Evolutionary conservation across 768 basidiomycete genomes (phyloP), one percentile per base, ranked within the genome.

Genomic region (Leucosporidium creatinivorum): DNA sequence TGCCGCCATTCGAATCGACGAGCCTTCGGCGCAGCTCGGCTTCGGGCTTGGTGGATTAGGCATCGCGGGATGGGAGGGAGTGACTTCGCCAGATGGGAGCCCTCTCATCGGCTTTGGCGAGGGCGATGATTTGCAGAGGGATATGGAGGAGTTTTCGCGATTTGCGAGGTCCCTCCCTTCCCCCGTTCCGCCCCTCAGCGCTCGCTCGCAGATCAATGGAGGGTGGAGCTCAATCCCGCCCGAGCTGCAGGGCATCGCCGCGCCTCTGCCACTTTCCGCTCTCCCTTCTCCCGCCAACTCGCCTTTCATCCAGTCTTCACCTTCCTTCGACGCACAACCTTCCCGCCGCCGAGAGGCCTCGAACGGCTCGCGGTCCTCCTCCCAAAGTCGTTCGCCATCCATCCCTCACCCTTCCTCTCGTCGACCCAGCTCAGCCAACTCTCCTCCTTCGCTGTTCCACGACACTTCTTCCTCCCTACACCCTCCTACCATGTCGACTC

Each of bases 141-240:
- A 64, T 10, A 51, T 72, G 33, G 67, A 63, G 4, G 67, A 64
- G n/a, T 25, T 68, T 36, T 50, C 48, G 18, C n/a, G 33, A 4
- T 72, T 47, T 50, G 67, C 70, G 10, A 23, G 52, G 47, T 68
- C 51, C 9, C 55, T 72, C 3, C 67, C 70, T 8, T 66, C 64
- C 39, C 70, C 70, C 12, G 18, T 68, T 1, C 65, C 36, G 39
- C 57, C 13, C 4, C 25, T 36, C 1, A 44, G 39, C 39, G 39
- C 39, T 44, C 60, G 60, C 9, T 58, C 61, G 15, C 59, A 62
- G 1, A 23, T 58, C 26, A 31, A 17, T 17, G 55, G 55, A 30
- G 49, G 25, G 19, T 21, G 39, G 26, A 54, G 28, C 55, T n/a
- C n/a, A n/a, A 8, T 18, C 18, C 18, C 23, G 44, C 23, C 58